phyloP scores from a whole-genome alignment of 106 monocot genomes.

The Phalaenopsis equestris region DNA sequence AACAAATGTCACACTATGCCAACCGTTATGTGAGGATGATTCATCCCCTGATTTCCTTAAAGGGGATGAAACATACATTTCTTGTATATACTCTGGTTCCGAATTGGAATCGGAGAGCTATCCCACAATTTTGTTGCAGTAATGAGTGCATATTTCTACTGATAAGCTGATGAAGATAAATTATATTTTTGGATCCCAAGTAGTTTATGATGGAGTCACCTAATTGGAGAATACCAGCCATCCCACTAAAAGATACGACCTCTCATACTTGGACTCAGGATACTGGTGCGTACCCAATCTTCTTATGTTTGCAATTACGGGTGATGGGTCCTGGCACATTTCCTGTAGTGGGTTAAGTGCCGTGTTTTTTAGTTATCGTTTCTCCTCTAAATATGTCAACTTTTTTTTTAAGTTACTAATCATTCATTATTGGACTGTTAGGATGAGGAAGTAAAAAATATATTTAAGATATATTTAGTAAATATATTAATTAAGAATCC shows the following conservation, averaged over 20 bases:
- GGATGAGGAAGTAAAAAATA: not conserved
- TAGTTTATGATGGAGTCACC: not conserved
- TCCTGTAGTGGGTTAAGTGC: conserved; percentile 13
- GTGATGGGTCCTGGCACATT: conserved; percentile 9
- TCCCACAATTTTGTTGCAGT: not conserved
- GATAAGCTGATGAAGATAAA: conserved; percentile 7
- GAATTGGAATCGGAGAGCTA: not conserved
- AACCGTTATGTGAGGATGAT: conserved; percentile 27
- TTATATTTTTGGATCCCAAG: not conserved
- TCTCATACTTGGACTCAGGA: not conserved
- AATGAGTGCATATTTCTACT: not conserved
- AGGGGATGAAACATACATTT: not conserved
- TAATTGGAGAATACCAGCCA: not conserved
- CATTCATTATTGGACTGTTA: not conserved
- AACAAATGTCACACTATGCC: conserved; percentile 34
- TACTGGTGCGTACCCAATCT: not conserved
- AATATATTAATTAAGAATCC: not conserved
- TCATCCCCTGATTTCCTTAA: not conserved
- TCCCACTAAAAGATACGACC: not conserved
- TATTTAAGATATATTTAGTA: conserved; percentile 1
- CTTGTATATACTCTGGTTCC: conserved; percentile 9
- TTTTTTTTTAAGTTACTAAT: not conserved
- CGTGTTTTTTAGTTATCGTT: conserved; percentile 4
- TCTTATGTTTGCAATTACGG: not conserved
- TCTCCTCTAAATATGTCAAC: not conserved